phyloP scores from a whole-genome alignment of 345 rosid species.

The Syzygium aqueum region DNA sequence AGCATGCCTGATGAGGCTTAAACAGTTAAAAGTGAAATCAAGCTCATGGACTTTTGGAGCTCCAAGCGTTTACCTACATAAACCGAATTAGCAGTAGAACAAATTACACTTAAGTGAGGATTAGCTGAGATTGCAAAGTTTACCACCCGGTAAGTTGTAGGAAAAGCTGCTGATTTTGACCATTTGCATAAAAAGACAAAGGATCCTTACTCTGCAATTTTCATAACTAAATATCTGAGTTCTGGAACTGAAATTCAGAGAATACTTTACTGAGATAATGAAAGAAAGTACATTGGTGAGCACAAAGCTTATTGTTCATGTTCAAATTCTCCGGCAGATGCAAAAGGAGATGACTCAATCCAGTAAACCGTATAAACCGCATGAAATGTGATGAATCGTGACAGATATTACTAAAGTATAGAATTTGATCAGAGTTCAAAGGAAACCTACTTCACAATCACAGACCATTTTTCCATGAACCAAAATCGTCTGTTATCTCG shows the following conservation, averaged over 20 bases:
- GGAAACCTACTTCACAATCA: neutral
- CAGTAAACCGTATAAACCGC: neutral
- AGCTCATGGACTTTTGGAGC: neutral
- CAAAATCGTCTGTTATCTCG: neutral
- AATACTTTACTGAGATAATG: neutral
- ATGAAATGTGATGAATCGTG: neutral
- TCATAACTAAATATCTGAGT: neutral
- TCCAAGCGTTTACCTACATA: neutral
- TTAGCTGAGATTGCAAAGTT: neutral
- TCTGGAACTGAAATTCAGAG: neutral
- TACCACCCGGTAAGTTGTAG: neutral
- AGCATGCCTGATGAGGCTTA: neutral
- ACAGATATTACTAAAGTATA: neutral
- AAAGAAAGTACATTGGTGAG: neutral
- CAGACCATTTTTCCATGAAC: neutral
- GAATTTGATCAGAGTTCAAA: neutral
- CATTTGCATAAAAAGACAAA: neutral
- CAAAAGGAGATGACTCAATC: neutral
- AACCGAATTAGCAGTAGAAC: neutral
- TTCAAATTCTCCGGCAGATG: neutral
- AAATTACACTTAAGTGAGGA: neutral
- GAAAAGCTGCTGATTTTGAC: neutral
- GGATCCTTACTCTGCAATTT: neutral
- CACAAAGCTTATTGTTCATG: neutral
- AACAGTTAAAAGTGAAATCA: neutral